These are phyloP conservation scores for Begonia fuchsioides DNA, from an alignment of 306 rosid genomes.

Conservation along the genomic window DNA sequence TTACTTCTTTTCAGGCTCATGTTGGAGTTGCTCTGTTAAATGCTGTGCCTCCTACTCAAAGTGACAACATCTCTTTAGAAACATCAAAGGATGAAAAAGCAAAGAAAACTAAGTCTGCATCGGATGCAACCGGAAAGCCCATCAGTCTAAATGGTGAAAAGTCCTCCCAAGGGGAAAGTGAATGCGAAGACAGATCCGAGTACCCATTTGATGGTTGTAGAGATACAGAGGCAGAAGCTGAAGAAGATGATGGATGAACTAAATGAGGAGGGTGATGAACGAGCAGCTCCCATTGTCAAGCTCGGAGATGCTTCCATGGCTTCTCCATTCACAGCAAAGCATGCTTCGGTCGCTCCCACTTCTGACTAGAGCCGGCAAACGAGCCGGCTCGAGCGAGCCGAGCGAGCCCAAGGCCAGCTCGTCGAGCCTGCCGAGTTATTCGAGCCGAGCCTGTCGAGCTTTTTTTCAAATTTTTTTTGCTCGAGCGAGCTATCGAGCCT, in stretches of 20 bases:
- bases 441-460: too few species aligned
- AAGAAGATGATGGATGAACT: constrained; percentile 87
- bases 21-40: constrained; percentile 92
- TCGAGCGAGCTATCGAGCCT: too few species aligned
- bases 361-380: too few species aligned
- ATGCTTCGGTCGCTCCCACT: constrained; percentile 92
- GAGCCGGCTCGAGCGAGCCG: too few species aligned
- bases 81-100: constrained; percentile 42
- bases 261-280: constrained; percentile 94
- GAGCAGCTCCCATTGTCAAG: constrained; percentile 70
- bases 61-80: constrained; percentile 33
- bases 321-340: constrained; percentile 97
- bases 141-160: constrained; percentile 35
- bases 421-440: too few species aligned
- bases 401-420: too few species aligned
- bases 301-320: constrained; percentile 99
- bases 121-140: constrained; percentile 44
- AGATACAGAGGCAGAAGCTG: constrained; percentile 64
- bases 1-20: constrained; percentile 57
- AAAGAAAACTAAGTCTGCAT: constrained; percentile 50
- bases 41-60: constrained; percentile 59
- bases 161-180: constrained; percentile 49
- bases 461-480: too few species aligned
- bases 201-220: constrained; percentile 53
- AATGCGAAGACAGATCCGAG: constrained; percentile 31